Evolutionary conservation across 108 stramenopile genomes (phyloP), one percentile per base, ranked within the genome.

Genomic region (Schizochytrium sp.): DNA sequence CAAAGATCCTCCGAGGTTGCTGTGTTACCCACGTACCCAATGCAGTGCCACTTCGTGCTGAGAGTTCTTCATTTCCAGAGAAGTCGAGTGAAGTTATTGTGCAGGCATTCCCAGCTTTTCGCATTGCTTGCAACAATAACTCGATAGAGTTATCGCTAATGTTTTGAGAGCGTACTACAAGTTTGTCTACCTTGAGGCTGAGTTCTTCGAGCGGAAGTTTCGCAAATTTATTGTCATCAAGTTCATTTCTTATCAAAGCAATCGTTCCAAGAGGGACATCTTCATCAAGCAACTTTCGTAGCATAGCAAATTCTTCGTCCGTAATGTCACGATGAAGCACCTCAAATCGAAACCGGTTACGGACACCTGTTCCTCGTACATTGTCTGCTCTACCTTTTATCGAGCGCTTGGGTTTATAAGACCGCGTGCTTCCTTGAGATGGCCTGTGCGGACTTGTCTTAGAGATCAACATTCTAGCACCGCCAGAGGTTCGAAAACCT

Each of bases 21-120:
- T 69, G 7, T 7, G 44, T 8, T 10, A 50, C 76, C 76, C 76
- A 83, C 15, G 76, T 53, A 5, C 76, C 76, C 10, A 83, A n/a
- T n/a, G 76, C 5, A 0, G 53, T 55, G 45, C 50, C 76, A 42
- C 45, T 47, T 40, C 47, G 45, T 2, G 45, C 53, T 47, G 50
- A 55, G 47, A 83, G 76, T 13, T n/a, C 50, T 38, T 46, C 76
- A 28, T 83, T 83, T 47, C 76, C 76, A 10, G 10, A n/a, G 17
- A 83, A 50, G 3, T 83, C 76, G 15, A 83, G 19, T 53, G 49
- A 47, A 13, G 47, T 3, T 5, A 83, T 38, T 10, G 53, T 83
- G 76, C 76, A 83, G 4, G 5, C 76, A n/a, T 50, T n/a, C 15
- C 53, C 76, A 47, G 76, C 76, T n/a, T 5, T 42, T 10, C 10